Evolutionary conservation across 2,329 filamentous ascomycete species (phyloP), one percentile per base, ranked within the genome.

Genomic region (Rachicladosporium sp.): DNA sequence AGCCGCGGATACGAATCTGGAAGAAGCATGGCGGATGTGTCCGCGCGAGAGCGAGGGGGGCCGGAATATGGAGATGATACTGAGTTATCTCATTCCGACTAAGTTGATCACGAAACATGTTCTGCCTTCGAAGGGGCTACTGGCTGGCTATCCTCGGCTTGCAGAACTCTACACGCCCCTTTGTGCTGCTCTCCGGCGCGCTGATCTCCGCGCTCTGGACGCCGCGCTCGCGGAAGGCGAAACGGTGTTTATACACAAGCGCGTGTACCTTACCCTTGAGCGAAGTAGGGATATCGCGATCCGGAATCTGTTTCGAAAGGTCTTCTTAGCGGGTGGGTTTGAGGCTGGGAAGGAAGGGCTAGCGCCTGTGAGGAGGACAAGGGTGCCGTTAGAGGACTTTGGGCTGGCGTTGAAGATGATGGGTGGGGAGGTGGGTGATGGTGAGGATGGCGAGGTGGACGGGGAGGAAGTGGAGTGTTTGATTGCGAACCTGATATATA

Each of bases 401-500:
- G 78, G 76, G 15, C 83, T 86, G 5, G 93, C 86, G 6, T 74
- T 96, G 43, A 79, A 79, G 54, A 71, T 94, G 51, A 80, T 78
- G 38, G 58, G 58, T 23, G 65, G 48, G 70, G 65, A 53, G 58
- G 65, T 48, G 56, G 62, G 45, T 61, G 67, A 53, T 63, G 82
- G 55, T 64, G 70, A 43, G 67, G 66, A 82, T 51, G 68, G 69
- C 29, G 30, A 32, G 10, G 68, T 93, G 29, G 91, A 95, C 51
- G 71, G 74, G 27, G 93, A 98, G 56, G 91, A 98, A 62, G 88
- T 96, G 3, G 93, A 98, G 62, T 98, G 91, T 60, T 66, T 95
- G 52, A 58, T 98, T 54, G 86, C 91, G 21, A 96, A 95, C 58
- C 84, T 95, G 74, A 94, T 98, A 46, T 98, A 96, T 69, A 98